A percentile compares a stretch with the other conserved stretches of the same genome.
These are phyloP conservation scores for Novymonas esmeraldas DNA, from an alignment of 208 protist genomes.

Conservation along the genomic window DNA sequence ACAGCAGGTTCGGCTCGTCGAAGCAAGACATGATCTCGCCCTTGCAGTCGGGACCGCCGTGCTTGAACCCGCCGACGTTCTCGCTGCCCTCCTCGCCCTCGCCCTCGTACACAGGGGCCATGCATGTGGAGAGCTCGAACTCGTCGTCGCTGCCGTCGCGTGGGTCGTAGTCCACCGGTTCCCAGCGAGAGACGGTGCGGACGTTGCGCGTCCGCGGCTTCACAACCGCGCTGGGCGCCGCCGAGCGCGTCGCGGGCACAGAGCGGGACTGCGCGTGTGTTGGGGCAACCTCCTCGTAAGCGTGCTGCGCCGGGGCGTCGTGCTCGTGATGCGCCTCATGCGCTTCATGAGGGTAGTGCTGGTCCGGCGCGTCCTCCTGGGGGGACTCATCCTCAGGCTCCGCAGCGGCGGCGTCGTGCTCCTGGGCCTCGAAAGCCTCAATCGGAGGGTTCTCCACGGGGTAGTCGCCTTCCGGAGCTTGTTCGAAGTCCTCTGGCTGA, in stretches of 20 bases:
- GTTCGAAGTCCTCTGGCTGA: not conserved
- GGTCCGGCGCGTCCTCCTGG: not conserved
- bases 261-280: constrained; percentile 5
- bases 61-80: constrained; percentile 43
- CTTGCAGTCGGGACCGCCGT: constrained; percentile 61
- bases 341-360: not conserved
- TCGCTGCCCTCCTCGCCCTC: constrained; percentile 33
- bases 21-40: constrained; percentile 77
- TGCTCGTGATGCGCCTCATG: not conserved
- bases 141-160: constrained; percentile 68
- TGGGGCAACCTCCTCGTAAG: constrained; percentile 5
- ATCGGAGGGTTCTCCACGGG: not conserved
- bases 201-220: constrained; percentile 46
- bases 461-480: not conserved
- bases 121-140: constrained; percentile 63
- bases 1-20: constrained; percentile 78
- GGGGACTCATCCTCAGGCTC: not conserved
- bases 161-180: constrained; percentile 52
- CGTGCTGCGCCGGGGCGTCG: constrained; percentile 1
- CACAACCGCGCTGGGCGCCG: constrained; percentile 20
- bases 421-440: not conserved
- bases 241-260: not conserved
- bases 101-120: constrained; percentile 39
- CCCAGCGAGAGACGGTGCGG: constrained; percentile 53
- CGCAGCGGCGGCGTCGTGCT: not conserved